A percentile compares a stretch with the other conserved stretches of the same genome.
phyloP scores from a whole-genome alignment of 805 yeast species.

The Zygotorulaspora sp. region DNA sequence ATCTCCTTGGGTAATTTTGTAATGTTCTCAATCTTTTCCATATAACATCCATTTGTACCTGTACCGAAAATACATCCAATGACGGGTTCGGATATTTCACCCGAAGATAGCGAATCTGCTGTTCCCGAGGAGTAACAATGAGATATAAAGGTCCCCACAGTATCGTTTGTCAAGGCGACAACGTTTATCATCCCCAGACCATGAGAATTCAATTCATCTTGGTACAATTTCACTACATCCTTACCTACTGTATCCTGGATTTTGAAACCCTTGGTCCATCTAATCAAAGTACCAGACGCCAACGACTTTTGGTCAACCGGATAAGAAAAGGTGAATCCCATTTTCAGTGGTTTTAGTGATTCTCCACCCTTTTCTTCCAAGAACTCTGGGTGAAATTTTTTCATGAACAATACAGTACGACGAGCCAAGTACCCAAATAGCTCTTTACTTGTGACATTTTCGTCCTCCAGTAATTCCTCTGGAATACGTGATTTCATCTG shows the following conservation, averaged over 20 bases:
- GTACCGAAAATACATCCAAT: constrained; percentile 95
- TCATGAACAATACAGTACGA: constrained; percentile 61
- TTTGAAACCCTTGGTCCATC: constrained; percentile 97
- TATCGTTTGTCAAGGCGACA: constrained; percentile 91
- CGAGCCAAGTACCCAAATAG: constrained; percentile 73
- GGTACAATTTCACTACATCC: constrained; percentile 74
- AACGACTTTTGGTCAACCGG: constrained; percentile 86
- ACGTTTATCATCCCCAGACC: constrained; percentile 58
- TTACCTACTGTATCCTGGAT: constrained; percentile 79
- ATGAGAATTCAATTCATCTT: constrained; percentile 56
- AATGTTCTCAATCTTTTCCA: constrained; percentile 69
- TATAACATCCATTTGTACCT: constrained; percentile 95
- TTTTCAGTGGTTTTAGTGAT: constrained; percentile 43
- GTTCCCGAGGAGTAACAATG: constrained; percentile 68
- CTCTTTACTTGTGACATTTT: constrained; percentile 48
- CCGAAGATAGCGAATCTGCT: constrained; percentile 42
- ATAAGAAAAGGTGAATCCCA: constrained; percentile 93
- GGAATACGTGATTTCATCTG: constrained; percentile 82
- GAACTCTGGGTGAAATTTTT: constrained; percentile 55
- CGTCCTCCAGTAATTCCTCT: constrained; percentile 61
- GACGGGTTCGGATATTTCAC: constrained; percentile 68
- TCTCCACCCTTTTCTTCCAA: constrained; percentile 32
- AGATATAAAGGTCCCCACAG: constrained; percentile 88
- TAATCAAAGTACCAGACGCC: constrained; percentile 70
- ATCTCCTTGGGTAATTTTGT: constrained; percentile 59